Percentiles rank a stretch among this genome's conserved stretches.
Conservation (phyloP, 208 protist species). For the Leishmania mexicana region DNA sequence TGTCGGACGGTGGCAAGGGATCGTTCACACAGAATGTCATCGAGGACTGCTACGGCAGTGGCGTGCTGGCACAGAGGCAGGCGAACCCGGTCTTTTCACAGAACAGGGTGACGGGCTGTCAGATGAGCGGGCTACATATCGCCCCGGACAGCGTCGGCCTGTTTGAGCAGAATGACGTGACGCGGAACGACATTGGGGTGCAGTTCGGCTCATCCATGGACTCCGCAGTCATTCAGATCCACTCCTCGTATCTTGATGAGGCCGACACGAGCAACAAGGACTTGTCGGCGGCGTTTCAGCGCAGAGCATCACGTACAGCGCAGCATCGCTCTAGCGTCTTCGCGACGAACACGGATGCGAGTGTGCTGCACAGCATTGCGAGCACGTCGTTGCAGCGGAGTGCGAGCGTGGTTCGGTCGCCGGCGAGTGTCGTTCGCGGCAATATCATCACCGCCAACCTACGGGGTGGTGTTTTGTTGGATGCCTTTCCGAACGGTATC, state of each 20-base stretch:
- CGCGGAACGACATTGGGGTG: constrained; percentile 75
- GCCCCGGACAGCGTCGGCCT: constrained; percentile 52
- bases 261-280: neutral
- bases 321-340: constrained; percentile 11
- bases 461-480: constrained; percentile 74
- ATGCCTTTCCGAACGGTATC: constrained; percentile 38
- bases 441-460: constrained; percentile 71
- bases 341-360: constrained; percentile 18
- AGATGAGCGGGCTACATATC: constrained; percentile 63
- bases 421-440: constrained; percentile 36
- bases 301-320: neutral
- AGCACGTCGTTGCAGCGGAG: constrained; percentile 26
- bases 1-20: constrained; percentile 66
- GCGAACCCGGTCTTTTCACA: constrained; percentile 56
- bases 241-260: constrained; percentile 35
- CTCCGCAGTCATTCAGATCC: constrained; percentile 53
- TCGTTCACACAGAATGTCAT: constrained; percentile 62
- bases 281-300: neutral
- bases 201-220: constrained; percentile 67
- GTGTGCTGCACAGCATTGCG: constrained; percentile 31
- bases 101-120: constrained; percentile 56
- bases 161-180: constrained; percentile 62
- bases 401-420: constrained; percentile 16
- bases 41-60: constrained; percentile 59
- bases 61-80: constrained; percentile 63